Evolutionary conservation across 306 rosid species (phyloP), one percentile per base, ranked within the genome.

Genomic region (Clitoria ternatea): DNA sequence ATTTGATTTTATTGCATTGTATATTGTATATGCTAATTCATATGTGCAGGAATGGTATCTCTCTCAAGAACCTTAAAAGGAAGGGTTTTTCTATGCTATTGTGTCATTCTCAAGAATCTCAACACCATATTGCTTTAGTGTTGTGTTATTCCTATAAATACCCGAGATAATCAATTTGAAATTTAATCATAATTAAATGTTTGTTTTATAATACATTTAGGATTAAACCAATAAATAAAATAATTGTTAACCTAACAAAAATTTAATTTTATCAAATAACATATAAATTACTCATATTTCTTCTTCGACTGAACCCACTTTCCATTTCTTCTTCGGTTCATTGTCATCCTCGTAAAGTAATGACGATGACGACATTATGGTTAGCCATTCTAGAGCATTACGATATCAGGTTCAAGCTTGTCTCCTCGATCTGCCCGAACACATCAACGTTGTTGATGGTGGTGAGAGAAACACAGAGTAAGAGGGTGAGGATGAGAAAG

Each of bases 371-470:
- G 90, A 56, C 81, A 72, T 77, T 42, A 91, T 68, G n/a, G 83
- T 56, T 0, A 93, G 91, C 86, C 87, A 84, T 27, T 90, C 98
- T 14, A 92, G 22, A 10, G 79, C 79, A 22, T 86, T 92, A n/a
- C 1, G 81, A 54, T 70, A 85, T 69, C 6, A 93, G 73, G 66
- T 90, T 90, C 49, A 90, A 19, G 77, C 78, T 75, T 0, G 96
- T 12, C 0, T 90, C 89, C 8, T 84, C 83, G 43, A 84, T 87
- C 49, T 93, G 90, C 7, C 85, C 82, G 0, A 6, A 22, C 4
- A 47, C 69, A 2, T 4, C 17, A 2, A 33, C 49, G 9, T 5
- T 13, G 20, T 6, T 14, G n/a, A n/a, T n/a, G 11, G 23, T 19
- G 27, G 52, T 35, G n/a, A 72, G 0, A 8, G 36, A 2, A 6